Percentiles rank a stretch among this genome's conserved stretches.
These are phyloP conservation scores for Vachellia pachyceras DNA, from an alignment of 306 rosid genomes.

Conservation along the genomic window DNA sequence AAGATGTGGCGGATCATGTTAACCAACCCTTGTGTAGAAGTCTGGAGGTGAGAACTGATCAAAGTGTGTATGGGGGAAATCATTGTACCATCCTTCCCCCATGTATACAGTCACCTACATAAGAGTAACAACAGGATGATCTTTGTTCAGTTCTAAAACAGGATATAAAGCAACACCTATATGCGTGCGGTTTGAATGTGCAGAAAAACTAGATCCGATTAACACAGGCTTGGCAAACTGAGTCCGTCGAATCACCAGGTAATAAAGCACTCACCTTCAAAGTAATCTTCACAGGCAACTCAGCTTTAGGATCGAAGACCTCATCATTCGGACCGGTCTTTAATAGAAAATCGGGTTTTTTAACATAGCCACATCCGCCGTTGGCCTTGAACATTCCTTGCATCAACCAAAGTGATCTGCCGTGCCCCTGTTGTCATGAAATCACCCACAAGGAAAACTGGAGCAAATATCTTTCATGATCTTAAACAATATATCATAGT, in stretches of 20 bases:
- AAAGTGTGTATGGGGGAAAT: slow-evolving; percentile 82
- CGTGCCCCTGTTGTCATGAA: slow-evolving; percentile 78
- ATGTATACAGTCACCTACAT: slow-evolving; percentile 78
- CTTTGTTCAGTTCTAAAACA: slow-evolving; percentile 29
- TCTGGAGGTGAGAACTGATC: slow-evolving; percentile 97
- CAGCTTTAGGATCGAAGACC: slow-evolving; percentile 75
- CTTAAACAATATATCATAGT: no score
- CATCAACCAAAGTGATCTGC: slow-evolving; percentile 98
- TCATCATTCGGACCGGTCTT: slow-evolving; percentile 57
- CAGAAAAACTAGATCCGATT: background rate
- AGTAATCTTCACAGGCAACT: slow-evolving; percentile 70
- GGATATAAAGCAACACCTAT: slow-evolving; percentile 7
- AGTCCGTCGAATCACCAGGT: slow-evolving; percentile 11
- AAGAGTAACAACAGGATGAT: slow-evolving; percentile 31
- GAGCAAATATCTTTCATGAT: slow-evolving; percentile 10
- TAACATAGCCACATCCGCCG: slow-evolving; percentile 91
- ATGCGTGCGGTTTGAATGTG: background rate
- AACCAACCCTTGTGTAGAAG: slow-evolving; percentile 89
- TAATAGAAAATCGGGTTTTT: slow-evolving; percentile 86
- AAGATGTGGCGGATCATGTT: slow-evolving; percentile 17
- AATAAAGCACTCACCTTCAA: slow-evolving; percentile 63
- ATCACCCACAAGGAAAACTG: slow-evolving; percentile 8
- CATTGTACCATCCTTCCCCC: slow-evolving; percentile 99
- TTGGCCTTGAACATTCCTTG: slow-evolving; percentile 93
- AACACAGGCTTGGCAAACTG: slow-evolving; percentile 11